Evolutionary conservation across 2,329 filamentous ascomycete species (phyloP).

Genomic region (Dactylella cylindrospora): DNA sequence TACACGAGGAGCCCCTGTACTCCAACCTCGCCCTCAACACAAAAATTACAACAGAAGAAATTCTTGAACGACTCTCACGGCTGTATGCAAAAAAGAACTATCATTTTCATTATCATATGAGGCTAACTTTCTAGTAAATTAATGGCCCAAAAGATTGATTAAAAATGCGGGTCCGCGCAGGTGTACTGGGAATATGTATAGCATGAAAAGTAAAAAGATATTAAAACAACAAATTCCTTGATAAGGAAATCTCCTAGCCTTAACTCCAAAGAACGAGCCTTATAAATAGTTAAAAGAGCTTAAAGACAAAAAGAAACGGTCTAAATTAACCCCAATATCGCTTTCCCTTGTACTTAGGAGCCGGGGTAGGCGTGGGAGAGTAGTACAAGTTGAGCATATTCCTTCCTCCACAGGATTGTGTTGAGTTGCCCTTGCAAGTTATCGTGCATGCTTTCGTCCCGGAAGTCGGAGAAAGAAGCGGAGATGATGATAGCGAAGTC

Average conservation of each 20-base stretch:
- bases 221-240: no score
- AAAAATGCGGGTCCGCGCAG: not conserved
- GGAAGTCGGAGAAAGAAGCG: constrained; percentile 48
- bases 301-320: constrained; percentile 3
- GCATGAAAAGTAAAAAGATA: not conserved
- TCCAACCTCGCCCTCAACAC: no score
- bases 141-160: not conserved
- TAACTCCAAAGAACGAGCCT: no score
- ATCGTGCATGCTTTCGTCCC: constrained; percentile 51
- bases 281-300: not conserved
- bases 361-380: constrained; percentile 6
- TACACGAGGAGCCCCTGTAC: no score
- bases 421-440: constrained; percentile 48
- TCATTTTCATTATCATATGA: constrained; percentile 1
- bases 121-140: not conserved
- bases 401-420: constrained; percentile 50
- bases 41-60: not conserved
- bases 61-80: not conserved
- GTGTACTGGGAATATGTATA: not conserved
- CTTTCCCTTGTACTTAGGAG: not conserved
- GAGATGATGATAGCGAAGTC: constrained; percentile 43
- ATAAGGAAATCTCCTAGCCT: not conserved
- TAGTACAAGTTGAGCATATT: constrained; percentile 52
- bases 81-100: not conserved
- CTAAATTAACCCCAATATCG: no score